Base-by-base conservation (phyloP, 2,329 filamentous ascomycete genomes). In the Diaporthe sp. region DNA sequence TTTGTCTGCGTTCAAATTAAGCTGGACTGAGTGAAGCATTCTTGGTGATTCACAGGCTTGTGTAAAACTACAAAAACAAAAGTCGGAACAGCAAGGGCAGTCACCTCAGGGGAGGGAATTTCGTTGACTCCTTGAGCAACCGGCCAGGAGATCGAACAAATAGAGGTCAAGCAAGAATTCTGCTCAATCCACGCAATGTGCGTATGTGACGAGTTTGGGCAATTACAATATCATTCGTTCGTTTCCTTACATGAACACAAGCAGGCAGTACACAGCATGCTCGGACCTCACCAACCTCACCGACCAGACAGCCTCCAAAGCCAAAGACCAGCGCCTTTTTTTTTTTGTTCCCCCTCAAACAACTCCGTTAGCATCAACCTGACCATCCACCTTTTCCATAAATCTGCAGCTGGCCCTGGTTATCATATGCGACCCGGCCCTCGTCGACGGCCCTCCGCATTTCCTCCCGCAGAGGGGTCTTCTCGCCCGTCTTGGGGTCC, bases 401-500 rank as follows among this genome's bases (percentile, higher is more conserved):
- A 28, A 90, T 88, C 74, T 82, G 83, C 78, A 91, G 79, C 7
- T 83, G 84, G 0, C 90, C 90, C 0, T 74, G 76, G n/a, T 87
- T 85, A 75, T 91, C 88, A 77, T 89, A 91, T 51, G 85, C 87
- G 75, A 94, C 89, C 58, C 90, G 84, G 1, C 90, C 88, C 75
- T 90, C 87, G 70, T 90, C 84, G 4, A 92, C 92, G 44, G 90
- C 91, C 70, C 81, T 84, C 79, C 88, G 85, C 83, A 94, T 82
- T 61, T 90, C 88, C 37, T 85, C 85, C 2, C 86, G 81, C 12
- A 94, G 86, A 37, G 89, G 84, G 37, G 86, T 85, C 76, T 87
- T 89, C 68, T 92, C 88, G 1, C 95, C 95, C 0, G 93, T 95
- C 39, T 86, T 82, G 1, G 92, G 91, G 85, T 97, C 90, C 95